These are phyloP conservation scores for Claviceps sp. DNA, from an alignment of 2,329 filamentous ascomycete species.

Conservation along the genomic window DNA sequence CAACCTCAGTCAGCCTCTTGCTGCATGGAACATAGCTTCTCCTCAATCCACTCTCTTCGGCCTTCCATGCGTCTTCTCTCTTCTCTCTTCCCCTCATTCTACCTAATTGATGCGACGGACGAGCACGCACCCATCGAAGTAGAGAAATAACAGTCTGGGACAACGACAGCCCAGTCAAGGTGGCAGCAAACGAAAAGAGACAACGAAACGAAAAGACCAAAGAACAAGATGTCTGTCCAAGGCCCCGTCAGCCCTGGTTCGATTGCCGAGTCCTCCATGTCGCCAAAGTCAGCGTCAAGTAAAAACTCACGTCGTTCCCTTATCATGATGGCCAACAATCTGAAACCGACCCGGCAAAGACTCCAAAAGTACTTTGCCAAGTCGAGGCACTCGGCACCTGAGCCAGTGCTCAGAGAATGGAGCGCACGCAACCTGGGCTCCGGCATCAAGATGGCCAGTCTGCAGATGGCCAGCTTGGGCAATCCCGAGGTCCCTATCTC, in stretches of 20 bases:
- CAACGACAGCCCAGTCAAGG: neutral
- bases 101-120: neutral
- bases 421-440: slow-evolving; percentile 9
- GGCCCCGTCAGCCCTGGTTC: neutral
- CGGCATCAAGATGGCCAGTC: slow-evolving; percentile 3
- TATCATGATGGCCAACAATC: slow-evolving; percentile 7
- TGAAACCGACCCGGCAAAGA: slow-evolving; percentile 16
- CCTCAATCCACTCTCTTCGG: too few species aligned
- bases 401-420: slow-evolving; percentile 16
- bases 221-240: neutral
- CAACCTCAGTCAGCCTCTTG: too few species aligned
- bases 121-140: neutral
- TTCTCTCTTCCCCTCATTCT: neutral
- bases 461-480: slow-evolving; percentile 6
- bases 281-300: neutral
- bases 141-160: neutral
- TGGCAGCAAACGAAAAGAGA: neutral
- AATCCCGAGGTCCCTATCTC: slow-evolving; percentile 4
- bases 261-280: neutral
- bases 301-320: slow-evolving; percentile 5
- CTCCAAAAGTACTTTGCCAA: slow-evolving; percentile 18
- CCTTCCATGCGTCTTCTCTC: neutral
- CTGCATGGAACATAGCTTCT: too few species aligned
- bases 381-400: slow-evolving; percentile 13
- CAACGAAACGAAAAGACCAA: neutral